Base-by-base conservation (phyloP, 352 stramenopile species). In the Pythium periplocum region DNA sequence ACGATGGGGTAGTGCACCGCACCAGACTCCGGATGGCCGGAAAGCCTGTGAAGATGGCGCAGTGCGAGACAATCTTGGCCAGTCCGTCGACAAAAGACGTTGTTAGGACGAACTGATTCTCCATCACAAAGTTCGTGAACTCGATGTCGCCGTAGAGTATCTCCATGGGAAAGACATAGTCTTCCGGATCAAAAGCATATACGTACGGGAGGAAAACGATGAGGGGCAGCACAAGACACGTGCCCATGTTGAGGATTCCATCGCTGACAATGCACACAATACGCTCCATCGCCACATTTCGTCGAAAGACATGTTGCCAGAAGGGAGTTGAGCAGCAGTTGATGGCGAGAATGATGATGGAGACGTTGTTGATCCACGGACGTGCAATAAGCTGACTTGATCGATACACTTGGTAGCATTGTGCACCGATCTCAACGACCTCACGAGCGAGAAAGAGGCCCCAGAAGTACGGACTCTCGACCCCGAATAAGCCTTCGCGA, bases 131-230 rank as follows among this genome's bases (percentile, higher is more conserved):
- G 12, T 57, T 61, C 10, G 50, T 45, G 37, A 68, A 66, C 54
- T 50, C 65, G 8, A 71, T 43, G 45, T 63, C 55, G 52, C 63
- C 55, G 38, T 63, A 74, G 10, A 66, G 35, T 4, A 51, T 40
- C 38, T 51, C 9, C 4, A 58, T 45, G 12, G 51, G 42, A n/a
- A 69, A 74, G 4, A 48, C 38, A 12, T 57, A 58, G 2, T 17
- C 55, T 33, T 42, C 55, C 7, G 47, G 36, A 34, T 61, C 46
- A 12, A 64, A 66, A 26, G 51, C 38, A 1, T 35, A 1, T 6
- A 51, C 46, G 44, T 74, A 74, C n/a, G 62, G 58, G 33, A 52
- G 10, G 48, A 74, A 60, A 36, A 71, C 47, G 7, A 50, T 51
- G 32, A 63, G 4, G 6, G 59, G 62, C 0, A 74, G 12, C 0